Base-by-base conservation (phyloP, 2,329 filamentous ascomycete genomes). In the Aspergillus felis region DNA sequence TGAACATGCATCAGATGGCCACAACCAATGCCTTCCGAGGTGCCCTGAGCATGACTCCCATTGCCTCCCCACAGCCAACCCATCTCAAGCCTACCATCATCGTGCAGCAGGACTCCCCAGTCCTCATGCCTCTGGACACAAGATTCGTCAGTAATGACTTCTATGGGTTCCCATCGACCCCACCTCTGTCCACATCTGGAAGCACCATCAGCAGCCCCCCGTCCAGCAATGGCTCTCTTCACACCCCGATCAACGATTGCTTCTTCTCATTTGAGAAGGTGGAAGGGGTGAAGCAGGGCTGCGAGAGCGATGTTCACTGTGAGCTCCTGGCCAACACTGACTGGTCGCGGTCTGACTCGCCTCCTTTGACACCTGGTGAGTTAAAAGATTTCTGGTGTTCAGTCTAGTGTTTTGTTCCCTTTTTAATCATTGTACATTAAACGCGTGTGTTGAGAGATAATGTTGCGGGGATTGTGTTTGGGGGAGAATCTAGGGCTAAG, bases 321-420 rank as follows among this genome's bases (percentile, higher is more conserved):
- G 90, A 94, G 77, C 86, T 87, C 61, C 82, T 93, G 56, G 85
- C 89, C 53, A 82, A 81, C 62, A 81, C 89, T 62, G 89, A 93
- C 67, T 95, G 91, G 88, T 82, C 88, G 57, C 86, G 83, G 72
- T 88, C 86, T 59, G 84, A 84, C 57, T 96, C 92, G 32, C 92
- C 92, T 53, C 91, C 91, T 25, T 86, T 96, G 84, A 95, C 91
- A 68, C 92, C 92, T 84, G 86, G 91, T 96, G 87, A 80, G 91
- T 85, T 28, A 50, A 25, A 22, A 3, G 22, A 17, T 44, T n/a
- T 27, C 22, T 44, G 44, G 12, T 53, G 1, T 49, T 48, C n/a
- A n/a, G n/a, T n/a, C 20, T 17, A n/a, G 3, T 22, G 2, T n/a
- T 35, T 25, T 29, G 22, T 22, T 47, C 12, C 25, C 20, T 24